These are phyloP conservation scores for Arctostaphylos glauca DNA, from an alignment of 148 eudicot genomes.

Conservation along the genomic window DNA sequence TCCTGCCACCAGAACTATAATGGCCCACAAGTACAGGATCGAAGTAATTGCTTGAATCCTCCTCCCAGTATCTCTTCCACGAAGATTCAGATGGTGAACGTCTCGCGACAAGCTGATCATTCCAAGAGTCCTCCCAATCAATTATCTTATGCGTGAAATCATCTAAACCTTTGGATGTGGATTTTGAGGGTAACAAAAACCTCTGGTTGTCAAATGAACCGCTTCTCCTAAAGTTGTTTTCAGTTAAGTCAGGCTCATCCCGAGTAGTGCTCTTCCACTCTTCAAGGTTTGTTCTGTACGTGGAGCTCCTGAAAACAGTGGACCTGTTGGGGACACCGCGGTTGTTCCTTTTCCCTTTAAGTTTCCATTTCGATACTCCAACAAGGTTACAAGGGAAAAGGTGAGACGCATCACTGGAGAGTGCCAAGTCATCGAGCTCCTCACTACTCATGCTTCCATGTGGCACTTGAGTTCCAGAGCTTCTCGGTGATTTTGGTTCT, in stretches of 20 bases:
- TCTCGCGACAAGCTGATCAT: conserved; percentile 38
- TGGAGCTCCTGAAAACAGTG: conserved; percentile 20
- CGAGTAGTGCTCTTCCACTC: conserved; percentile 40
- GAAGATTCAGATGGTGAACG: too few relatives aligned
- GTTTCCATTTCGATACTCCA: conserved; percentile 75
- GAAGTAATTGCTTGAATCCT: conserved; percentile 32
- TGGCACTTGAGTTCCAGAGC: conserved; percentile 41
- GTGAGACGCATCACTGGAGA: conserved; percentile 39
- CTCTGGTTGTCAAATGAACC: conserved; percentile 37
- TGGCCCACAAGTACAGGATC: conserved; percentile 42
- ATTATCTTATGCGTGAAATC: conserved; percentile 23
- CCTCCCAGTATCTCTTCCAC: conserved; percentile 45
- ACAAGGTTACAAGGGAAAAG: conserved; percentile 37
- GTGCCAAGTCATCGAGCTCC: conserved; percentile 47
- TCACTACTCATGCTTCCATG: conserved; percentile 64
- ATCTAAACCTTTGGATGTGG: conserved; percentile 39
- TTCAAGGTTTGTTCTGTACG: conserved; percentile 30
- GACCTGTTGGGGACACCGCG: conserved; percentile 52
- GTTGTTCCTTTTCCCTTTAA: conserved; percentile 77
- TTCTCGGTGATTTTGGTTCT: conserved; percentile 45
- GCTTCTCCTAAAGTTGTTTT: conserved; percentile 33
- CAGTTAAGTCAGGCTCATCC: conserved; percentile 41
- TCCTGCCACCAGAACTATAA: conserved; percentile 34
- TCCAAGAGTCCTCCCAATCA: conserved; percentile 60
- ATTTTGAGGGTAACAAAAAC: conserved; percentile 26